Conservation (phyloP, 176 grass and related monocot species). For the Echinochloa phyllopogon region DNA sequence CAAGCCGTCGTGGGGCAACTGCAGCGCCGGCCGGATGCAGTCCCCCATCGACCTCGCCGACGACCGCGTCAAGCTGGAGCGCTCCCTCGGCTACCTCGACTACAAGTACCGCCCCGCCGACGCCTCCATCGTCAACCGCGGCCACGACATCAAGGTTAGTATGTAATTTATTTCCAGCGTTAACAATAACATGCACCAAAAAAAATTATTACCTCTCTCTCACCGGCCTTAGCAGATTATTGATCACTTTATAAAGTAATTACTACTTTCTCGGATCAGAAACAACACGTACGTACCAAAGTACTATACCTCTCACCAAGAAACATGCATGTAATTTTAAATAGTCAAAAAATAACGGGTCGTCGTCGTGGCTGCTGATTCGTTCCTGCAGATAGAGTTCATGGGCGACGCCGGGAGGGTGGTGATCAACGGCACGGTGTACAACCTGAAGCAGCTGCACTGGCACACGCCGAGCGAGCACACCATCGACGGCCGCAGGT, state of each 20-base stretch:
- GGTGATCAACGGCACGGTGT: constrained; percentile 56
- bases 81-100: constrained; percentile 48
- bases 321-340: too few relatives aligned
- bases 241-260: too few relatives aligned
- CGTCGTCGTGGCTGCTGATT: too few relatives aligned
- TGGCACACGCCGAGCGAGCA: constrained; percentile 89
- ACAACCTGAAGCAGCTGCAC: constrained; percentile 62
- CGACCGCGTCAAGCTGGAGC: constrained; percentile 17
- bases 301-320: too few relatives aligned
- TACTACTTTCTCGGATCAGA: too few relatives aligned
- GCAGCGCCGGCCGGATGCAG: constrained; percentile 59
- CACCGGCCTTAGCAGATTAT: too few relatives aligned
- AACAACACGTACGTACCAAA: too few relatives aligned
- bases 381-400: constrained; percentile 49
- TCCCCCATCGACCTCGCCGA: constrained; percentile 71
- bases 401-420: constrained; percentile 52
- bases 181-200: too few relatives aligned
- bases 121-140: constrained; percentile 56
- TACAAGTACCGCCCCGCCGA: constrained; percentile 49
- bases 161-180: too few relatives aligned
- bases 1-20: constrained; percentile 51
- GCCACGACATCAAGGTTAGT: constrained; percentile 64
- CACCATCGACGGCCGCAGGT: constrained; percentile 57
- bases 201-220: too few relatives aligned
- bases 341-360: too few relatives aligned